phyloP scores from a whole-genome alignment of 164 flowering plant genomes.

The Annona squamosa region DNA sequence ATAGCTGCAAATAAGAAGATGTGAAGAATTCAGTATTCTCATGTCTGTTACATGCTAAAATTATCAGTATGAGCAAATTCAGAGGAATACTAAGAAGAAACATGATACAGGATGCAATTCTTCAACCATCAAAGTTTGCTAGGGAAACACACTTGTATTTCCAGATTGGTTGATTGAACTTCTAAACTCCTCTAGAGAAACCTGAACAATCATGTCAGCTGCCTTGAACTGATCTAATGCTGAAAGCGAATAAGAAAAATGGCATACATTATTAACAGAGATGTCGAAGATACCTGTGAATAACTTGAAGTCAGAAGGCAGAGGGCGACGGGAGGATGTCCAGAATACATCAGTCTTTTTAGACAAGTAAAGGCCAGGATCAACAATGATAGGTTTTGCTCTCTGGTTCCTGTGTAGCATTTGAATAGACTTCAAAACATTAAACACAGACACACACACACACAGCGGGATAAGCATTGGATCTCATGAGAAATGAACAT shows the following conservation, averaged over 20 bases:
- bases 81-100: no score
- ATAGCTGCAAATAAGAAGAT: no score
- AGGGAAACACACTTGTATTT: no score
- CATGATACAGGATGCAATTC: not conserved
- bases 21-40: no score
- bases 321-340: conserved; percentile 66
- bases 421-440: not conserved
- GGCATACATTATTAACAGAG: not conserved
- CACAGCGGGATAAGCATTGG: not conserved
- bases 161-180: no score
- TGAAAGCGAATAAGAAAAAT: not conserved
- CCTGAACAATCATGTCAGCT: not conserved
- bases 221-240: not conserved
- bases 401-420: conserved; percentile 60
- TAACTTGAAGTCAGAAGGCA: conserved; percentile 80
- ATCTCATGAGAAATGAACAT: conserved; percentile 25
- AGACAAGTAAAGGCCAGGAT: conserved; percentile 88
- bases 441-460: not conserved
- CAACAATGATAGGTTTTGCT: conserved; percentile 80
- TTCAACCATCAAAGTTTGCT: not conserved
- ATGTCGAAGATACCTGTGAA: conserved; percentile 56
- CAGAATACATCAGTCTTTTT: conserved; percentile 67
- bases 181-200: not conserved
- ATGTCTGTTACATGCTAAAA: no score
- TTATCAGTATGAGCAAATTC: no score